Percentiles rank a stretch among this genome's conserved stretches.
phyloP scores from a whole-genome alignment of 2,329 filamentous ascomycete species.

The Remersonia thermophila region DNA sequence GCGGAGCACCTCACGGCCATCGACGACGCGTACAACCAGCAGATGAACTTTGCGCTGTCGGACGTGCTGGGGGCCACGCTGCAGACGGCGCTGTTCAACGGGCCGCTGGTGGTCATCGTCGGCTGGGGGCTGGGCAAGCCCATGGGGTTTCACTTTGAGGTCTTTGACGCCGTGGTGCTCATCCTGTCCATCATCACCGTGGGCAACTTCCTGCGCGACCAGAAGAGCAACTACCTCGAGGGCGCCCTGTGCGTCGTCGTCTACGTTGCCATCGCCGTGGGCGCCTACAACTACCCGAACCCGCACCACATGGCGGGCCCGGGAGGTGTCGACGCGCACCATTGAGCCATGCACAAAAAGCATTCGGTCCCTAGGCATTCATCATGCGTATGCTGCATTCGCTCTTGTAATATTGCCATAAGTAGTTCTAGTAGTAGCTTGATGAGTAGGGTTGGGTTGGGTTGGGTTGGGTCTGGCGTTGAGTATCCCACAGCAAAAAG shows the following conservation, averaged over 20 bases:
- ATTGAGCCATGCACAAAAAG: too few species aligned
- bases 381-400: too few species aligned
- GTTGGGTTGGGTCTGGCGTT: too few species aligned
- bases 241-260: conserved; percentile 65
- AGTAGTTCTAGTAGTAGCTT: too few species aligned
- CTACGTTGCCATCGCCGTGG: conserved; percentile 48
- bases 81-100: conserved; percentile 82
- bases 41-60: conserved; percentile 74
- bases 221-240: conserved; percentile 84
- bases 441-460: too few species aligned
- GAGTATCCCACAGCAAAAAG: too few species aligned
- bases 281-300: conserved; percentile 45
- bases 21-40: conserved; percentile 73
- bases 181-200: conserved; percentile 78
- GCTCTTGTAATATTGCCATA: too few species aligned
- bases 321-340: too few species aligned
- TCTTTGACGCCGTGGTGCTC: conserved; percentile 73
- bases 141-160: conserved; percentile 75
- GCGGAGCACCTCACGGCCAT: conserved; percentile 76
- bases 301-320: conserved; percentile 15
- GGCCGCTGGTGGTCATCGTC: conserved; percentile 68
- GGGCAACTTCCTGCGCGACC: conserved; percentile 75
- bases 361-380: too few species aligned
- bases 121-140: conserved; percentile 62
- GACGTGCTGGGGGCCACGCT: conserved; percentile 80